Conservation (phyloP, 2,329 filamentous ascomycete genomes). For the Dryadomyces quercivorus region DNA sequence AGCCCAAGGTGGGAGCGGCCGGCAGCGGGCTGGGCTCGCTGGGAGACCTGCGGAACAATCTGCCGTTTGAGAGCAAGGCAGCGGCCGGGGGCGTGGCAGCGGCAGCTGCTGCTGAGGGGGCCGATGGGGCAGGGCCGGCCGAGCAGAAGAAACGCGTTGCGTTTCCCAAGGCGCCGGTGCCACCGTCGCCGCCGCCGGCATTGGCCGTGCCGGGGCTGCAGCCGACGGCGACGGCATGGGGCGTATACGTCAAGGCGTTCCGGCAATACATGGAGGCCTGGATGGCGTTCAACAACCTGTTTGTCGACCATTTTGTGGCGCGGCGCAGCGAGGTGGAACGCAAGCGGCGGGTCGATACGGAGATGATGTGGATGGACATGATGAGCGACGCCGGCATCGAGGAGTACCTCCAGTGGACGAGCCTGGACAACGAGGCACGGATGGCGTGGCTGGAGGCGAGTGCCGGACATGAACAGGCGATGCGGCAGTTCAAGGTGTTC, state of each 20-base stretch:
- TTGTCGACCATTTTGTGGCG: conserved; percentile 43
- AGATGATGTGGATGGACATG: conserved; percentile 31
- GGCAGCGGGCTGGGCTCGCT: conserved; percentile 38
- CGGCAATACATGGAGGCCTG: conserved; percentile 40
- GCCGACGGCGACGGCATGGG: conserved; percentile 31
- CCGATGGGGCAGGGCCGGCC: not conserved
- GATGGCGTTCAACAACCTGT: conserved; percentile 35
- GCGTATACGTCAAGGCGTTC: conserved; percentile 41
- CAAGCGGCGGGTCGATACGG: conserved; percentile 25
- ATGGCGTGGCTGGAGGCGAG: conserved; percentile 48
- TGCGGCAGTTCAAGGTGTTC: conserved; percentile 44
- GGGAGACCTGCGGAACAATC: conserved; percentile 39
- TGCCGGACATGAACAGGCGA: conserved; percentile 44
- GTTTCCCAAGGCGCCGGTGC: conserved; percentile 36
- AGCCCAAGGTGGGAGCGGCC: conserved; percentile 18
- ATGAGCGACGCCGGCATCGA: conserved; percentile 32
- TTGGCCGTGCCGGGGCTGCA: conserved; percentile 30
- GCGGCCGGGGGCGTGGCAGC: conserved; percentile 3
- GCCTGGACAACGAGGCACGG: conserved; percentile 52
- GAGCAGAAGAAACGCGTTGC: conserved; percentile 23
- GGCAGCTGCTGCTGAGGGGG: not conserved
- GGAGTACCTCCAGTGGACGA: conserved; percentile 47
- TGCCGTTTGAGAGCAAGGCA: conserved; percentile 44
- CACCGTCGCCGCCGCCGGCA: conserved; percentile 33
- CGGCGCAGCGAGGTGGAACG: conserved; percentile 31